Base-by-base conservation (phyloP, 164 flowering plant species). In the Liriodendron chinense region DNA sequence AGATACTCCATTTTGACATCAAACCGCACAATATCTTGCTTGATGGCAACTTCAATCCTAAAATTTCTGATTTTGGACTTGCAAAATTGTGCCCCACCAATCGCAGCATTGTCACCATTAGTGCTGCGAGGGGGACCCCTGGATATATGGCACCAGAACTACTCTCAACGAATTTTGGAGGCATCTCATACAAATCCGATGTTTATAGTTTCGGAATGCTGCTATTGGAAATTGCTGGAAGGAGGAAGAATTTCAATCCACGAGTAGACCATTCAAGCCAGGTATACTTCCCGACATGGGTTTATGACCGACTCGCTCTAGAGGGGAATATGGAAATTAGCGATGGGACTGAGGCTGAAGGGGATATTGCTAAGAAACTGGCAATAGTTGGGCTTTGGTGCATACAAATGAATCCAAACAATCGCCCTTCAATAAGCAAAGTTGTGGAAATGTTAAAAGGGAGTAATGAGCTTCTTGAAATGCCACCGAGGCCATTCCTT, bases 31-130 rank as follows among this genome's bases (percentile, higher is more conserved):
- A 93, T 71, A 93, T 93, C 74, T 80, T 91, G 74, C 80, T 93
- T 79, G 96, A 93, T 82, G 75, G 80, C 70, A 89, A 93, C 47
- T 93, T 91, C 75, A 78, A 85, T 68, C 89, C 94, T n/a, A 93
- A 86, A 76, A 91, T 91, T 43, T 91, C 98, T 56, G 96, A 91
- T 79, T 93, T 93, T 78, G 98, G 98, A 59, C 91, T 93, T 16
- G 97, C 94, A 61, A 93, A 91, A 78, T 73, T 93, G 76, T 96
- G 93, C 23, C 97, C 97, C 59, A 93, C 89, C 74, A 96, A 93
- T 72, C 91, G 85, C 82, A 87, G 86, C 1, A 89, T 92, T 57
- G 92, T 89, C 78, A 91, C 89, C 63, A 88, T 91, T 49, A 89
- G 89, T 26, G 78, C 91, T 77, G 92, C 87, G 65, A 87, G 88